Evolutionary conservation across 805 yeast genomes (phyloP).

Genomic region (Candida nonsorbophila): DNA sequence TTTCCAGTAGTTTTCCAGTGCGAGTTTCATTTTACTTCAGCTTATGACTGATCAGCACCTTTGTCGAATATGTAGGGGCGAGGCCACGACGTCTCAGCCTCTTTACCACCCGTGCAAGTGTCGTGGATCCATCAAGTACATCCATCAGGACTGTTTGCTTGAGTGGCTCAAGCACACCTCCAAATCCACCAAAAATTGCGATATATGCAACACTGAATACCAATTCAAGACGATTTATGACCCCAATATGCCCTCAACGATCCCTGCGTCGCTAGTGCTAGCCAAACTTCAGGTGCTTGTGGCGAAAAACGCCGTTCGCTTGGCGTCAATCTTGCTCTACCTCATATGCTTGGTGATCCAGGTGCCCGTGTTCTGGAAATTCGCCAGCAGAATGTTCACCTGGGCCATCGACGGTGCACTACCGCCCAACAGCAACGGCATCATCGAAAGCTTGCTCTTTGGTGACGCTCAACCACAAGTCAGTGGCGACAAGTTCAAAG

Average conservation of each 20-base stretch:
- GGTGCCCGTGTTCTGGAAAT: slow-evolving; percentile 55
- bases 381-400: slow-evolving; percentile 49
- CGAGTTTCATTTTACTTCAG: no score
- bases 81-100: slow-evolving; percentile 73
- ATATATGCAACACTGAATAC: slow-evolving; percentile 78
- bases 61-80: slow-evolving; percentile 94
- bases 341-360: slow-evolving; percentile 42
- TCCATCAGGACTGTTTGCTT: slow-evolving; percentile 85
- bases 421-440: slow-evolving; percentile 26
- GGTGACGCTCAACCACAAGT: slow-evolving; percentile 23
- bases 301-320: slow-evolving; percentile 10
- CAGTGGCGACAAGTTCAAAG: slow-evolving; percentile 5
- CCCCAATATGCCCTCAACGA: slow-evolving; percentile 55
- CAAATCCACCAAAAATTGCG: slow-evolving; percentile 63
- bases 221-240: slow-evolving; percentile 62
- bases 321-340: slow-evolving; percentile 25
- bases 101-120: slow-evolving; percentile 90
- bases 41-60: slow-evolving; percentile 42
- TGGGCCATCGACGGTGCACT: slow-evolving; percentile 52
- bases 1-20: no score
- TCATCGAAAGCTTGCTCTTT: slow-evolving; percentile 30
- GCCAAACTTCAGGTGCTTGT: slow-evolving; percentile 24
- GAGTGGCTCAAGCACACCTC: slow-evolving; percentile 80
- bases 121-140: slow-evolving; percentile 86
- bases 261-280: slow-evolving; percentile 52